These are phyloP conservation scores for Pachyrhizus erosus DNA, from an alignment of 306 rosid species.

Conservation along the genomic window DNA sequence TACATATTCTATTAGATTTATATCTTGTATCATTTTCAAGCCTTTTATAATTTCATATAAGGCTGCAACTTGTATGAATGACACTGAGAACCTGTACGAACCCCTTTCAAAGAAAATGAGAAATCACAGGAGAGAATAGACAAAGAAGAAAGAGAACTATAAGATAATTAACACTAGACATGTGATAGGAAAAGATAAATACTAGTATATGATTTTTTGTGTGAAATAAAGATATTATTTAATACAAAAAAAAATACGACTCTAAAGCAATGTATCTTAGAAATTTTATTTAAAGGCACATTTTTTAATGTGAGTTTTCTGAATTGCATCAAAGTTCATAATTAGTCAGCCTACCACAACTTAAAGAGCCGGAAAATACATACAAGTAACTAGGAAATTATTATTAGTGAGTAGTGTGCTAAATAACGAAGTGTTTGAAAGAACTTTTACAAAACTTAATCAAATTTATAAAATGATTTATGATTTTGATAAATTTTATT, in stretches of 20 bases:
- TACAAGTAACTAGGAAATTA: not conserved
- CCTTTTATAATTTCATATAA: constrained; percentile 8
- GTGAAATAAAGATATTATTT: not conserved
- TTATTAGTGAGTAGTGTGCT: not conserved
- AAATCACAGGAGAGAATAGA: not conserved
- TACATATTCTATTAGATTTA: not conserved
- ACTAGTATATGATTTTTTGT: no score
- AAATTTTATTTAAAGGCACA: not conserved
- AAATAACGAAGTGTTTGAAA: not conserved
- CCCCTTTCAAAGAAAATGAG: not conserved
- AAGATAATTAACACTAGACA: not conserved
- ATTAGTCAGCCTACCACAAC: not conserved
- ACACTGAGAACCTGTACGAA: not conserved
- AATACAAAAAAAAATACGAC: not conserved
- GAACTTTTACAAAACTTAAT: not conserved
- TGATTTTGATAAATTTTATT: not conserved
- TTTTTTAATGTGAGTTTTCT: not conserved
- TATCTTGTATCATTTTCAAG: not conserved
- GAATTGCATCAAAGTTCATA: constrained; percentile 10
- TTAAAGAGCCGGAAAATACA: not conserved
- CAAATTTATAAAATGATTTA: not conserved
- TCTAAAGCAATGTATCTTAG: not conserved
- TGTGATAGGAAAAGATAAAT: not conserved
- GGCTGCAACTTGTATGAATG: not conserved
- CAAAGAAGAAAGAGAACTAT: not conserved